Percentiles rank a stretch among this genome's conserved stretches.
phyloP scores from a whole-genome alignment of 73 alveolate species.

The Paramecium biaurelia region DNA sequence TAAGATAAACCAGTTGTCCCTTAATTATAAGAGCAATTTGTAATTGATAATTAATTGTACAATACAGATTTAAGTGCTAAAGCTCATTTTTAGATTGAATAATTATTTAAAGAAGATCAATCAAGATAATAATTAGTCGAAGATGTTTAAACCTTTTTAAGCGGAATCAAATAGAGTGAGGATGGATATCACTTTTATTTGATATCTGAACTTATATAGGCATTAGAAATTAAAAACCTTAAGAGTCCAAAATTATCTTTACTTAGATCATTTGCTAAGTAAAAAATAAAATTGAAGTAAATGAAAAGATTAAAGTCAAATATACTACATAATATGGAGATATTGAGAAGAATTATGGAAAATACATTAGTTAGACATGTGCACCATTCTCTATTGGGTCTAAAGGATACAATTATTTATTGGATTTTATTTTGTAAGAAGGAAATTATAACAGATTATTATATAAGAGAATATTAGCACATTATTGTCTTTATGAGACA shows the following conservation, averaged over 20 bases:
- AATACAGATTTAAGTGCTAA: neutral
- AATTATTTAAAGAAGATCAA: neutral
- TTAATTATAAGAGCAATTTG: neutral
- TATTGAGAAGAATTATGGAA: slow-evolving; percentile 12
- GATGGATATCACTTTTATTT: neutral
- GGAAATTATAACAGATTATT: neutral
- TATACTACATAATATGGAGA: slow-evolving; percentile 34
- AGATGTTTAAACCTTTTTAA: neutral
- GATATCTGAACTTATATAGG: neutral
- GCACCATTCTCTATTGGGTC: neutral
- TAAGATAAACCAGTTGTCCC: neutral
- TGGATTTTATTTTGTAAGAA: neutral
- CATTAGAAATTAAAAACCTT: neutral
- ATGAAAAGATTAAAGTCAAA: neutral
- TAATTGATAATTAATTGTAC: neutral
- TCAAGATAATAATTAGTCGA: neutral
- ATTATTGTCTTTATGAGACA: neutral
- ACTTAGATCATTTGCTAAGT: neutral
- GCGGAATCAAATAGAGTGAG: neutral
- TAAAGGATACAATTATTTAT: neutral
- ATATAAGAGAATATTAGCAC: slow-evolving; percentile 18
- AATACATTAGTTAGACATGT: neutral
- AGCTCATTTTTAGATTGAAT: neutral
- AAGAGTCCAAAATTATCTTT: neutral
- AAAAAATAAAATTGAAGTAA: neutral